Evolutionary conservation across 257 asterid genomes (phyloP).

Genomic region (Capsicum pubescens): DNA sequence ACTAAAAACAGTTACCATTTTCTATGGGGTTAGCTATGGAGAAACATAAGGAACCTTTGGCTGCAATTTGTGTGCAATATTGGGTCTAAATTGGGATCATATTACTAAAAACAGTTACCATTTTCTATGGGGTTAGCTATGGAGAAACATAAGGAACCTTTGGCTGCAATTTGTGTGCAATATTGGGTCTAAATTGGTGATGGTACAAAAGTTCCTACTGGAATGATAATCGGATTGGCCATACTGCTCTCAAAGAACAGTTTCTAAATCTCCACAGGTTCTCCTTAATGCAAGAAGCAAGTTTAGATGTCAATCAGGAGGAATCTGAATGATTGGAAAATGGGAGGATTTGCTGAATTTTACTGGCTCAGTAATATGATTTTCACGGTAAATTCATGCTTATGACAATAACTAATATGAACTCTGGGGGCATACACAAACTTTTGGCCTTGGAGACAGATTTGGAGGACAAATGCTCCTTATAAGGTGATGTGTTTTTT

Average conservation of each 20-base stretch:
- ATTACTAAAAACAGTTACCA: neutral
- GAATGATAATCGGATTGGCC: neutral
- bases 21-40: neutral
- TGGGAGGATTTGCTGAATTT: neutral
- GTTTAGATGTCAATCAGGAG: neutral
- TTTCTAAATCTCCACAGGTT: neutral
- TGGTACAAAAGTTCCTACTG: neutral
- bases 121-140: neutral
- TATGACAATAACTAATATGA: neutral
- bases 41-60: neutral
- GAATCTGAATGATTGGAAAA: neutral
- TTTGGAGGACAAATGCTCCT: neutral
- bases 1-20: neutral
- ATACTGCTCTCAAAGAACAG: constrained; percentile 11
- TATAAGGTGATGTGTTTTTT: neutral
- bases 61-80: neutral
- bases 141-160: neutral
- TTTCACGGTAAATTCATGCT: neutral
- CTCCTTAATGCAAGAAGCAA: neutral
- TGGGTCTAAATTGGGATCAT: constrained; percentile 7
- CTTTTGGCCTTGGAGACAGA: neutral
- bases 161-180: neutral
- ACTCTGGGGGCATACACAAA: neutral
- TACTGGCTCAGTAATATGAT: neutral
- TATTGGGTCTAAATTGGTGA: neutral